A percentile compares a stretch with the other conserved stretches of the same genome.
phyloP scores from a whole-genome alignment of 257 asterid genomes.

The Primulina tabacum region DNA sequence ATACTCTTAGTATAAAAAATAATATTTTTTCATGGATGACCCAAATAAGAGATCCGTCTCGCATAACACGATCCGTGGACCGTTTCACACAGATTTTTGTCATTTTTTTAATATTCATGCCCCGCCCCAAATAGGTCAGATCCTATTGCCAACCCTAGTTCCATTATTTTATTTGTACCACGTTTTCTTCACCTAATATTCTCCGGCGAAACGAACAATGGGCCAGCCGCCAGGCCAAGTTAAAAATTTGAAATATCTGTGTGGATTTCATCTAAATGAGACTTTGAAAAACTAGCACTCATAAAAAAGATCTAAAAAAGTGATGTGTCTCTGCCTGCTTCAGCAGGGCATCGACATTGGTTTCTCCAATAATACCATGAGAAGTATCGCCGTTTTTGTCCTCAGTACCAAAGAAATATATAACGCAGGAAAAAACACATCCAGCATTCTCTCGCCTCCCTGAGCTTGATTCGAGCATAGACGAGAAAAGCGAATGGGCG shows the following conservation, averaged over 20 bases:
- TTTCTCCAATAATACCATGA: constrained; percentile 34
- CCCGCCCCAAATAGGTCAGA: too few relatives aligned
- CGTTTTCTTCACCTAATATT: constrained; percentile 20
- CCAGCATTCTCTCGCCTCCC: constrained; percentile 26
- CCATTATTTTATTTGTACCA: not conserved
- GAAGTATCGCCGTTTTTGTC: constrained; percentile 31
- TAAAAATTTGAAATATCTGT: constrained; percentile 1
- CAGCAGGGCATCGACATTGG: constrained; percentile 20
- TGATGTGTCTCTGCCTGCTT: not conserved
- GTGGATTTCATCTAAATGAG: constrained; percentile 9
- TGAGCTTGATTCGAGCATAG: not conserved
- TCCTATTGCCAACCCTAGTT: too few relatives aligned
- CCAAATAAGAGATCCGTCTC: too few relatives aligned
- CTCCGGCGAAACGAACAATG: constrained; percentile 15
- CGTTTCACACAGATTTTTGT: too few relatives aligned
- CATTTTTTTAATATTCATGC: too few relatives aligned
- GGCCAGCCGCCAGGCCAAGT: constrained; percentile 9
- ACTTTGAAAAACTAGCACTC: too few relatives aligned
- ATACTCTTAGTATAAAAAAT: too few relatives aligned
- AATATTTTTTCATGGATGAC: too few relatives aligned
- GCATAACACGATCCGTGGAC: too few relatives aligned
- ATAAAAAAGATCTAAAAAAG: not conserved
- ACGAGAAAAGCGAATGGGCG: not conserved
- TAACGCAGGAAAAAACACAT: constrained; percentile 14
- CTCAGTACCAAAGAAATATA: constrained; percentile 14